Percentiles rank a stretch among this genome's conserved stretches.
Evolutionary conservation across 2,329 filamentous ascomycete genomes (phyloP).

Genomic region (Pseudogymnoascus sp.): DNA sequence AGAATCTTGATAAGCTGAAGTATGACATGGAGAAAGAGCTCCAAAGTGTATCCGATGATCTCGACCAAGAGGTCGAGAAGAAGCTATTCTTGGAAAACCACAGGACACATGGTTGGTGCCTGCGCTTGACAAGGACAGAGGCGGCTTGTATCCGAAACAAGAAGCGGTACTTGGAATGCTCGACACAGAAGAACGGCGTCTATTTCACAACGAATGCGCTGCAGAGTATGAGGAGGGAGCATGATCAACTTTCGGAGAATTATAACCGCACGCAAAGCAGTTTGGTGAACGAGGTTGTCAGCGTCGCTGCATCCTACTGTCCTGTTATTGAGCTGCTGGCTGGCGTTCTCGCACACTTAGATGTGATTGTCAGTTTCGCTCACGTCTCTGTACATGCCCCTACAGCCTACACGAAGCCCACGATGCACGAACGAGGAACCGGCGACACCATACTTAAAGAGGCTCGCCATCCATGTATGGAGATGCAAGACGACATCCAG

Average conservation of each 20-base stretch:
- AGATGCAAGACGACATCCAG: constrained; percentile 96
- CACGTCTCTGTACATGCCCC: constrained; percentile 91
- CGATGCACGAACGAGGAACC: constrained; percentile 78
- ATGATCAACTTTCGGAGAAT: constrained; percentile 86
- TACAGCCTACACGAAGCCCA: constrained; percentile 82
- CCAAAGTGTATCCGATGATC: constrained; percentile 64
- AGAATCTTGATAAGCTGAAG: constrained; percentile 78
- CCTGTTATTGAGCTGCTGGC: constrained; percentile 87
- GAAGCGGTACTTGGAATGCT: constrained; percentile 83
- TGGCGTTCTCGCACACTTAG: constrained; percentile 80
- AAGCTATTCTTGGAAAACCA: constrained; percentile 98
- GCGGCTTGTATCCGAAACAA: constrained; percentile 91
- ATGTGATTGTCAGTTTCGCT: constrained; percentile 90
- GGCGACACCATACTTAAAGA: constrained; percentile 87
- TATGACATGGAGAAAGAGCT: constrained; percentile 81
- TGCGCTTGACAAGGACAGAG: constrained; percentile 85
- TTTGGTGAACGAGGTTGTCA: constrained; percentile 84
- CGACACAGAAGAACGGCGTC: constrained; percentile 97
- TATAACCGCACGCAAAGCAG: constrained; percentile 93
- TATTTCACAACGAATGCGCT: constrained; percentile 89
- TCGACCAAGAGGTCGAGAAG: constrained; percentile 91
- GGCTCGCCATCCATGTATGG: constrained; percentile 93
- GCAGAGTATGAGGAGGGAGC: constrained; percentile 74
- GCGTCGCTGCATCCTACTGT: constrained; percentile 88
- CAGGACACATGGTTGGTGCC: constrained; percentile 91